Percentiles rank a stretch among this genome's conserved stretches.
Evolutionary conservation across 768 basidiomycete species (phyloP).

Genomic region (Naganishia randhawae): DNA sequence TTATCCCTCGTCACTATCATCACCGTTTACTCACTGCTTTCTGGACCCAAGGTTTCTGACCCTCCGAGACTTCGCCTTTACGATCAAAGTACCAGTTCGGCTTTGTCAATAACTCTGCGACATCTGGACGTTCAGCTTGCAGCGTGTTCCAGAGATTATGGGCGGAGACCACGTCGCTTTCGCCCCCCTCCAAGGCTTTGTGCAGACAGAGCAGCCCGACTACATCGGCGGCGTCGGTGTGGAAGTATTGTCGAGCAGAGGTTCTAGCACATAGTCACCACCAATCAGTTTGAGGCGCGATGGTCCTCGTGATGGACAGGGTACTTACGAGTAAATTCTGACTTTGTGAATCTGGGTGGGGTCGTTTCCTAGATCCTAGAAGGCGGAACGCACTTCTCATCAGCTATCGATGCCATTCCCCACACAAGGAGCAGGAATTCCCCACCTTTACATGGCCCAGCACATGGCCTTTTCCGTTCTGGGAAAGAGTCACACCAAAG

Average conservation of each 20-base stretch:
- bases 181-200: slow-evolving; percentile 47
- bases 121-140: slow-evolving; percentile 45
- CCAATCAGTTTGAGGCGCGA: background rate
- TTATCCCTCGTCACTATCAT: background rate
- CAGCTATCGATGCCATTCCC: background rate
- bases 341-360: slow-evolving; percentile 45
- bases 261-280: slow-evolving; percentile 34
- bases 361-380: slow-evolving; percentile 44
- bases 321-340: slow-evolving; percentile 36
- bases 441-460: slow-evolving; percentile 48
- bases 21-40: slow-evolving; percentile 29
- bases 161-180: slow-evolving; percentile 45
- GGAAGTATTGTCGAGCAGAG: slow-evolving; percentile 47
- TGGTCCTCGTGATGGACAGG: background rate
- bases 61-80: slow-evolving; percentile 48
- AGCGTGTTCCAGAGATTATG: slow-evolving; percentile 48
- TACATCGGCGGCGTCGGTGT: slow-evolving; percentile 45
- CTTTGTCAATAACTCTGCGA: slow-evolving; percentile 37
- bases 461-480: slow-evolving; percentile 47
- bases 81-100: slow-evolving; percentile 50
- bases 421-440: background rate
- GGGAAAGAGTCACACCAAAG: slow-evolving; percentile 41
- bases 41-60: slow-evolving; percentile 39
- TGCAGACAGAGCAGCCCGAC: slow-evolving; percentile 49
- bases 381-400: background rate